These are phyloP conservation scores for Oryza brachyantha DNA, from an alignment of 176 grass and related monocot species.

Conservation along the genomic window DNA sequence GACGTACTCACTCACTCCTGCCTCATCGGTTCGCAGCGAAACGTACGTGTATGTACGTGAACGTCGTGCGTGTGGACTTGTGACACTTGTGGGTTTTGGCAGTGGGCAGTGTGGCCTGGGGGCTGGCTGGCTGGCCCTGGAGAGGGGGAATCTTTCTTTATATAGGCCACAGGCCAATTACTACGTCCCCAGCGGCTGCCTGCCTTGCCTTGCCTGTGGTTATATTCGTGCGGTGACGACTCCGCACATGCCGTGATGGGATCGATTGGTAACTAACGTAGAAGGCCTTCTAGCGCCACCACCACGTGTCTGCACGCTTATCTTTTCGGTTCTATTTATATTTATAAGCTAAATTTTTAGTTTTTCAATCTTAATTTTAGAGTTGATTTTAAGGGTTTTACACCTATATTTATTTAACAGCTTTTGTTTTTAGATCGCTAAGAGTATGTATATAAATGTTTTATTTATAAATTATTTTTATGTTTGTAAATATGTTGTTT, in stretches of 20 bases:
- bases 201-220: no score
- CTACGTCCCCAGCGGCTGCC: not conserved
- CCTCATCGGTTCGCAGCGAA: not conserved
- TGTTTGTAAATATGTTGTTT: no score
- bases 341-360: no score
- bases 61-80: not conserved
- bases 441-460: no score
- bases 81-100: not conserved
- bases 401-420: no score
- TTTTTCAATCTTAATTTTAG: no score
- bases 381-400: no score
- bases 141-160: constrained; percentile 36
- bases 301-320: no score
- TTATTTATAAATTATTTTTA: no score
- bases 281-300: constrained; percentile 26
- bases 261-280: constrained; percentile 40
- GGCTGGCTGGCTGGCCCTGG: not conserved
- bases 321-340: no score
- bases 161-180: not conserved
- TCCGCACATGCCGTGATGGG: constrained; percentile 44
- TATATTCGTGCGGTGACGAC: not conserved
- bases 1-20: no score
- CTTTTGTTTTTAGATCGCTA: no score
- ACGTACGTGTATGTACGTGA: not conserved
- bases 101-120: not conserved